phyloP scores from a whole-genome alignment of 1,284 basidiomycete genomes.

The Leccinum fallax region DNA sequence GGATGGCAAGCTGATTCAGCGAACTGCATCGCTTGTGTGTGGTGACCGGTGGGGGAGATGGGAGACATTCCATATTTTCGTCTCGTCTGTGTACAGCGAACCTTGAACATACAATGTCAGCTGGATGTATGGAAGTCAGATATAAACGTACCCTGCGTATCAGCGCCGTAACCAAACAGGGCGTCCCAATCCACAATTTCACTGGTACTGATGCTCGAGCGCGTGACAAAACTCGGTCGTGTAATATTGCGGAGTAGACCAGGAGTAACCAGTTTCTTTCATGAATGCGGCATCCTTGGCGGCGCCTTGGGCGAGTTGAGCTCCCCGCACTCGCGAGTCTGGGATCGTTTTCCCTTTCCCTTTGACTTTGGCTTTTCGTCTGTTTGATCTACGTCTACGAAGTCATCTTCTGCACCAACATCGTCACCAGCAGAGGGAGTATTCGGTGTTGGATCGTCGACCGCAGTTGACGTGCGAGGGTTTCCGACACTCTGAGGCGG shows the following conservation, averaged over 20 bases:
- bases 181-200: constrained; percentile 85
- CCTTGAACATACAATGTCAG: constrained; percentile 43
- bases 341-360: constrained; percentile 46
- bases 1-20: too few relatives aligned
- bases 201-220: constrained; percentile 92
- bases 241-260: constrained; percentile 65
- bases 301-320: constrained; percentile 52
- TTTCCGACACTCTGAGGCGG: too few relatives aligned
- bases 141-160: constrained; percentile 72
- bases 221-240: constrained; percentile 84
- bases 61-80: constrained; percentile 91
- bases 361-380: constrained; percentile 38
- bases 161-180: constrained; percentile 95
- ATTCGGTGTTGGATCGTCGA: constrained; percentile 6
- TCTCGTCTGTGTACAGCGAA: constrained; percentile 83
- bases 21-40: too few relatives aligned
- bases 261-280: constrained; percentile 76
- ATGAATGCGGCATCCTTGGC: constrained; percentile 54
- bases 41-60: constrained; percentile 55
- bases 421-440: constrained; percentile 1
- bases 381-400: constrained; percentile 9
- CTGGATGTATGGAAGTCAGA: background rate
- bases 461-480: constrained; percentile 23
- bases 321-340: constrained; percentile 54
- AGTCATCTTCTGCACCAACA: constrained; percentile 13